Base-by-base conservation (phyloP, 108 stramenopile genomes). In the Nannochloropsis salina region DNA sequence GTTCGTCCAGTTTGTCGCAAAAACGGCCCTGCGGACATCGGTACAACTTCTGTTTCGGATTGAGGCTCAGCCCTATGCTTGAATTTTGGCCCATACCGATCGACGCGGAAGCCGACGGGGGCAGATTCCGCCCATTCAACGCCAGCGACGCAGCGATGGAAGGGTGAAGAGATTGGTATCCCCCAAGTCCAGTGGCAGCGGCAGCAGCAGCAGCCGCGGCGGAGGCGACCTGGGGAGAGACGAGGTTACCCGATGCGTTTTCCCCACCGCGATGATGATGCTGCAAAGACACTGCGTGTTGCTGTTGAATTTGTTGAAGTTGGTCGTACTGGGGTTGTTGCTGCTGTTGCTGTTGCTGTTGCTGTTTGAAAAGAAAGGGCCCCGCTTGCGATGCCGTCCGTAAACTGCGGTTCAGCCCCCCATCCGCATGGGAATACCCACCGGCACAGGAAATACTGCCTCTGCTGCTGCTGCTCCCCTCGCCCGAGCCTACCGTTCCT, bases 1-100 rank as follows among this genome's bases (percentile, higher is more conserved):
- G 61, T 74, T 74, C 61, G 61, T 74, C 61, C 6, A 74, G 61
- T n/a, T 74, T 74, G n/a, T 74, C 61, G 61, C 61, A 74, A n/a
- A 74, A 74, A 6, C 61, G 61, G 20, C 61, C 47, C 15, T 51
- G 47, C 15, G 47, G 47, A 51, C 47, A 51, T 12, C 47, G 47
- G 47, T 51, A 51, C 12, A 51, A 15, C 47, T 51, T 51, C 47
- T 51, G 47, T 15, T 51, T 51, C 47, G 47, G 47, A 51, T 51
- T 51, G 12, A 51, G 15, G 1, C 47, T 1, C 47, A 51, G 15
- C 12, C 47, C 47, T 0, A 51, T 51, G 15, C 47, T 15, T 15
- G 31, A 31, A 51, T 51, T 51, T 15, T 15, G 47, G 47, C 47
- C 10, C 31, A 31, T 31, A 31, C 31, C 31, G 31, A 31, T 31